Percentiles rank a stretch among this genome's conserved stretches.
These are phyloP conservation scores for Acrocalymma vagum DNA, from an alignment of 2,329 filamentous ascomycete genomes.

Conservation along the genomic window DNA sequence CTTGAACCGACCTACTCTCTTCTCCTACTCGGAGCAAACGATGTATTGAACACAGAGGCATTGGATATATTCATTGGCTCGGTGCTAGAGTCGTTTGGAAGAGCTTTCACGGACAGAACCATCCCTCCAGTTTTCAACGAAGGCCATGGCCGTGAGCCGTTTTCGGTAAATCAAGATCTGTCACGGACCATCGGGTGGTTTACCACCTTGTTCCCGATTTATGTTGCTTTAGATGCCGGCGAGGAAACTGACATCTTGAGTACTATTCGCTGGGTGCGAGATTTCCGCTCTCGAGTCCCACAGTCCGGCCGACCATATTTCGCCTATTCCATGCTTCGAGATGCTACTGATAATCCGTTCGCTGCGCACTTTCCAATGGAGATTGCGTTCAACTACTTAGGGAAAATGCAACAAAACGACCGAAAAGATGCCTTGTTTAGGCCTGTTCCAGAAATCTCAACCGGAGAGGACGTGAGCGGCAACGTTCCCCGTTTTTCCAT, in stretches of 20 bases:
- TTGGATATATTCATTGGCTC: conserved; percentile 52
- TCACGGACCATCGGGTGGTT: conserved; percentile 58
- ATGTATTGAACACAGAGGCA: conserved; percentile 1
- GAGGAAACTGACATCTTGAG: too few species aligned
- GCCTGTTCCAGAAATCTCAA: too few species aligned
- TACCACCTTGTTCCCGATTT: conserved; percentile 36
- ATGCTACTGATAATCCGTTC: too few species aligned
- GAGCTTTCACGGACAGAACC: conserved; percentile 51
- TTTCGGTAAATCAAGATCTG: conserved; percentile 37
- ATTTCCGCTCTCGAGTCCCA: too few species aligned
- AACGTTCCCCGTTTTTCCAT: conserved; percentile 11
- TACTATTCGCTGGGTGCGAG: too few species aligned
- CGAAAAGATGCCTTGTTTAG: conserved; percentile 54
- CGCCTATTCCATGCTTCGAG: too few species aligned
- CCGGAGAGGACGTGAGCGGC: conserved; percentile 5
- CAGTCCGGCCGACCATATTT: too few species aligned
- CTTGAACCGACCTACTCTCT: too few species aligned
- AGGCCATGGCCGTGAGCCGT: conserved; percentile 19
- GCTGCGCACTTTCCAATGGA: too few species aligned
- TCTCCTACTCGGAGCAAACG: too few species aligned
- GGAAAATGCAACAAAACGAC: conserved; percentile 56
- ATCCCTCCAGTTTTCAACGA: conserved; percentile 47
- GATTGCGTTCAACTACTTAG: conserved; percentile 63
- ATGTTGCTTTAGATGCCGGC: too few species aligned
- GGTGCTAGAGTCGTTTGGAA: conserved; percentile 34